Percentiles rank a stretch among this genome's conserved stretches.
phyloP scores from a whole-genome alignment of 1,284 basidiomycete genomes.

The Sporisorium graminicola region DNA sequence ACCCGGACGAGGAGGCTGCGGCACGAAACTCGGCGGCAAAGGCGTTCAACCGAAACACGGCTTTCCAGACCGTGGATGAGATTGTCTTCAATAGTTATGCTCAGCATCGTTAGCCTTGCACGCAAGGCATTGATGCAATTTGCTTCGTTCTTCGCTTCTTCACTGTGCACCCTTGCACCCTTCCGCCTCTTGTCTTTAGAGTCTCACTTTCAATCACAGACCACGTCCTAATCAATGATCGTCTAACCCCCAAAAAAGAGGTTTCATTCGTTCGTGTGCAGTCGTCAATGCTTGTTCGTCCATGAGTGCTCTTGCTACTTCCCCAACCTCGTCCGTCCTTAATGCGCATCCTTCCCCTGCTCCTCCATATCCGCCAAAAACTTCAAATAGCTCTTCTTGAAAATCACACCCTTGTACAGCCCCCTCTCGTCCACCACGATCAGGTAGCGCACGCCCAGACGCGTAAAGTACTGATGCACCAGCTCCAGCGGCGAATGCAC shows the following conservation, averaged over 20 bases:
- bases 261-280: background rate
- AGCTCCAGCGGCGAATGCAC: slow-evolving; percentile 87
- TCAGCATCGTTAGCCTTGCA: slow-evolving; percentile 6
- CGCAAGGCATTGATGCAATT: too few relatives aligned
- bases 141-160: background rate
- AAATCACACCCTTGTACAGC: slow-evolving; percentile 87
- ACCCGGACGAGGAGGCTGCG: background rate
- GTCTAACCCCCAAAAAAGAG: background rate
- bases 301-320: background rate
- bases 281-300: background rate
- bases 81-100: slow-evolving; percentile 36
- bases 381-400: slow-evolving; percentile 79
- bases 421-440: slow-evolving; percentile 86
- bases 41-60: slow-evolving; percentile 17
- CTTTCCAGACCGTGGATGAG: slow-evolving; percentile 19
- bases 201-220: background rate
- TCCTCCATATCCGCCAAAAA: slow-evolving; percentile 45
- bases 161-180: background rate
- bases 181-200: background rate
- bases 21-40: slow-evolving; percentile 8
- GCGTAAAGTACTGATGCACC: slow-evolving; percentile 77
- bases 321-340: background rate
- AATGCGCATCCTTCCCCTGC: slow-evolving; percentile 2
- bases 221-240: background rate
- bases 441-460: slow-evolving; percentile 59